phyloP scores from a whole-genome alignment of 2,329 filamentous ascomycete species.

The Pseudocercospora eumusae region DNA sequence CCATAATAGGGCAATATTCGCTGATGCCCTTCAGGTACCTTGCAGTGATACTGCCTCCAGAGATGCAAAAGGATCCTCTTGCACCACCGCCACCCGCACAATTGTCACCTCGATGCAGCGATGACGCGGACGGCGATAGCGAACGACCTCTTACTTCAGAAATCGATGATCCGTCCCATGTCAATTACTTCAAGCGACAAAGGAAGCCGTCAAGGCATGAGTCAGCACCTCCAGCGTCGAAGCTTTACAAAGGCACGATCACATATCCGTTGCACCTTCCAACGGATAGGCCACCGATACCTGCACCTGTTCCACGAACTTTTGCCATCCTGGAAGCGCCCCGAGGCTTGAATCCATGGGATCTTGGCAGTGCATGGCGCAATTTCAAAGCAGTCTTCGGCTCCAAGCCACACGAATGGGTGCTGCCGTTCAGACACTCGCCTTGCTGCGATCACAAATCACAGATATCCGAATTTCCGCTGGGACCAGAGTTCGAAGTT shows the following conservation, averaged over 20 bases:
- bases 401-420: slow-evolving; percentile 68
- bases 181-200: slow-evolving; percentile 36
- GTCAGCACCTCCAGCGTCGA: slow-evolving; percentile 19
- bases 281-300: slow-evolving; percentile 40
- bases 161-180: slow-evolving; percentile 38
- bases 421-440: slow-evolving; percentile 72
- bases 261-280: slow-evolving; percentile 58
- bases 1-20: neutral
- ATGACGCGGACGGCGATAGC: slow-evolving; percentile 26
- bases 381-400: slow-evolving; percentile 87
- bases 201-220: slow-evolving; percentile 23
- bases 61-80: slow-evolving; percentile 31
- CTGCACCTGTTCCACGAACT: slow-evolving; percentile 50
- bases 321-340: slow-evolving; percentile 78
- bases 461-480: slow-evolving; percentile 37
- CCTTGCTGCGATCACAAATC: slow-evolving; percentile 67
- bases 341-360: slow-evolving; percentile 81
- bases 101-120: slow-evolving; percentile 13
- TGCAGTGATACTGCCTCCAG: slow-evolving; percentile 68
- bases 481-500: slow-evolving; percentile 41
- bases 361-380: slow-evolving; percentile 62
- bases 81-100: slow-evolving; percentile 27
- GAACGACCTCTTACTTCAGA: slow-evolving; percentile 39
- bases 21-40: slow-evolving; percentile 51
- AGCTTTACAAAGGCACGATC: slow-evolving; percentile 49